phyloP scores from a whole-genome alignment of 164 flowering plant genomes.

The Stephania japonica region DNA sequence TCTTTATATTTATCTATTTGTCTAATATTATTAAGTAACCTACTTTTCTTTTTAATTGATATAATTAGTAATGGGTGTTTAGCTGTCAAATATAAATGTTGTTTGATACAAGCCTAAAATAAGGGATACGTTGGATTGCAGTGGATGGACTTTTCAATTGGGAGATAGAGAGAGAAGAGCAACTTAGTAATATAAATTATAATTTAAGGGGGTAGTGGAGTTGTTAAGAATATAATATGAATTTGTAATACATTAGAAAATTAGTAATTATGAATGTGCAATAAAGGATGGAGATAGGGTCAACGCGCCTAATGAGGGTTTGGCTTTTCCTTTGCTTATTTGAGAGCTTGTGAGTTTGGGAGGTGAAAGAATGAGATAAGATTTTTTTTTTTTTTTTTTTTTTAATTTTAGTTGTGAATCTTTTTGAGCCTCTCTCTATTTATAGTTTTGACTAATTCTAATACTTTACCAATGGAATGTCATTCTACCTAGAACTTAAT shows the following conservation, averaged over 20 bases:
- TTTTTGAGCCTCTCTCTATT: too few relatives aligned
- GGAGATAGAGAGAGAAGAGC: neutral
- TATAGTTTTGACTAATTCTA: too few relatives aligned
- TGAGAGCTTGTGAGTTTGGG: too few relatives aligned
- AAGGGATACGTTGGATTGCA: neutral
- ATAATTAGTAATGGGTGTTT: neutral
- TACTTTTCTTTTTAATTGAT: too few relatives aligned
- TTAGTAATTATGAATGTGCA: neutral
- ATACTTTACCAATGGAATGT: too few relatives aligned
- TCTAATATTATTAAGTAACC: too few relatives aligned
- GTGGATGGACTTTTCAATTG: neutral
- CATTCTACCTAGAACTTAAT: too few relatives aligned
- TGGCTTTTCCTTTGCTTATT: neutral
- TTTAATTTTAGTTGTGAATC: too few relatives aligned
- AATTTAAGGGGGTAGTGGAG: neutral
- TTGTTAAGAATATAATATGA: neutral
- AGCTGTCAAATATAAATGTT: neutral
- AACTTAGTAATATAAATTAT: neutral
- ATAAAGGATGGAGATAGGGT: neutral
- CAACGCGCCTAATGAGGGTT: neutral
- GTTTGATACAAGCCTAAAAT: neutral
- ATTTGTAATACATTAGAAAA: neutral
- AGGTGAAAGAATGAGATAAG: too few relatives aligned
- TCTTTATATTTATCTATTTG: neutral
- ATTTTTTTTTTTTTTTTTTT: too few relatives aligned